Base-by-base conservation (phyloP, 1,139 yeast genomes). In the Geotrichum bryndzae region DNA sequence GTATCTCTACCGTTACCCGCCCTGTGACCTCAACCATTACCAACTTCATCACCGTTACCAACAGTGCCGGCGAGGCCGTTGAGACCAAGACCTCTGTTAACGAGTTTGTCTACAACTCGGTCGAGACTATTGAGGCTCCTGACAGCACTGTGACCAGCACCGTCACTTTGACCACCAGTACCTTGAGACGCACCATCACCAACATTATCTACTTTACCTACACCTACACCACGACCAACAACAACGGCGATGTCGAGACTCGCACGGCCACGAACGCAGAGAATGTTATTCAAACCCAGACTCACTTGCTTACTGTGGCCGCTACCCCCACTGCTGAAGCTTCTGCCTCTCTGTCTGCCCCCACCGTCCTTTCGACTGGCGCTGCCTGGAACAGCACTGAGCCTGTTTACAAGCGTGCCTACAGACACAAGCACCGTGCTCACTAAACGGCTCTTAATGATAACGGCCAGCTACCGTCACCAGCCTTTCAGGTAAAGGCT, bases 1-100 rank as follows among this genome's bases (percentile, higher is more conserved):
- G 41, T 13, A 2, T 4, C 15, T 10, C 15, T 35, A 35, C 41
- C 41, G 15, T 35, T 13, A 35, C 41, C 3, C 41, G 41, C 41
- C 41, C 41, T 13, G 41, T 35, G 41, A 59, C 59, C 50, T 55
- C 61, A 29, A 60, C 62, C 27, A 35, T 57, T 41, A 60, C 62
- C 62, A 60, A 56, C 56, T 60, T 33, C 31, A 53, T 56, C 35
- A 53, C 54, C 22, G 54, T 53, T 15, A 51, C 51, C 15, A 22
- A 45, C 31, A 48, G 27, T 22, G 48, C 35, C 7, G 51, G 53
- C 31, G 45, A 18, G 6, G 33, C 22, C 7, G 51, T 53, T 18
- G n/a, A 22, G 15, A 56, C 59, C 13, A 45, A 52, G 38, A 56
- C 41, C 3, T 52, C 62, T 52, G 51, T 48, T 13, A 56, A 52